Percentiles rank a stretch among this genome's conserved stretches.
phyloP scores from a whole-genome alignment of 2,329 filamentous ascomycete genomes.

The Penicillium decumbens region DNA sequence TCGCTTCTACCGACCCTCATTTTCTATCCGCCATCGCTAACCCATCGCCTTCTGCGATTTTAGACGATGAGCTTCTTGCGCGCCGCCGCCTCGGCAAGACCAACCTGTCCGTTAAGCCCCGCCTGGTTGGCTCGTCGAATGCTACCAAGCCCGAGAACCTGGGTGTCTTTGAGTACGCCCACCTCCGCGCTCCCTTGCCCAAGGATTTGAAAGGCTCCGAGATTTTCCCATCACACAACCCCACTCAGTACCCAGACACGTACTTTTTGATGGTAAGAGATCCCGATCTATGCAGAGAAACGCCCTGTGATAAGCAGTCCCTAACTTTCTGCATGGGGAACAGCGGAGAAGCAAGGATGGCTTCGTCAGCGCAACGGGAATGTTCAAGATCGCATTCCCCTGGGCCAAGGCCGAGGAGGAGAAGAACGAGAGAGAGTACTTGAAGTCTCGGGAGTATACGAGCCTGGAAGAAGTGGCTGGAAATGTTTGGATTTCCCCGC shows the following conservation, averaged over 20 bases:
- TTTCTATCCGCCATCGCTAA: conserved; percentile 13
- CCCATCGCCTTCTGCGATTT: conserved; percentile 1
- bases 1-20: conserved; percentile 7
- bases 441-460: conserved; percentile 76
- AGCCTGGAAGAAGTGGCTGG: conserved; percentile 90
- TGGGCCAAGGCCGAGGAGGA: conserved; percentile 60
- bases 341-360: conserved; percentile 62
- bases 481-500: conserved; percentile 90
- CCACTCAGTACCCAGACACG: conserved; percentile 65
- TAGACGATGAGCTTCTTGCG: conserved; percentile 70
- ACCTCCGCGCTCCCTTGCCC: conserved; percentile 85
- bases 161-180: conserved; percentile 90
- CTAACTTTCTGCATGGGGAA: conserved; percentile 3
- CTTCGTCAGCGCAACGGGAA: conserved; percentile 62
- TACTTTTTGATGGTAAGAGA: conserved; percentile 83
- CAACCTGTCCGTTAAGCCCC: conserved; percentile 76
- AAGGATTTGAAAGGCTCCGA: conserved; percentile 83
- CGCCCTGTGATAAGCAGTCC: background rate
- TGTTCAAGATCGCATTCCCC: conserved; percentile 66
- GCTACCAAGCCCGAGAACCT: conserved; percentile 69
- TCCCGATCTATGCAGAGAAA: background rate
- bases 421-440: conserved; percentile 60
- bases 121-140: conserved; percentile 64
- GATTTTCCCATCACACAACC: conserved; percentile 74
- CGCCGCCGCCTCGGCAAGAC: conserved; percentile 90